A percentile compares a stretch with the other conserved stretches of the same genome.
Conservation (phyloP, 129 eudicot genomes). For the Lactuca sativa region DNA sequence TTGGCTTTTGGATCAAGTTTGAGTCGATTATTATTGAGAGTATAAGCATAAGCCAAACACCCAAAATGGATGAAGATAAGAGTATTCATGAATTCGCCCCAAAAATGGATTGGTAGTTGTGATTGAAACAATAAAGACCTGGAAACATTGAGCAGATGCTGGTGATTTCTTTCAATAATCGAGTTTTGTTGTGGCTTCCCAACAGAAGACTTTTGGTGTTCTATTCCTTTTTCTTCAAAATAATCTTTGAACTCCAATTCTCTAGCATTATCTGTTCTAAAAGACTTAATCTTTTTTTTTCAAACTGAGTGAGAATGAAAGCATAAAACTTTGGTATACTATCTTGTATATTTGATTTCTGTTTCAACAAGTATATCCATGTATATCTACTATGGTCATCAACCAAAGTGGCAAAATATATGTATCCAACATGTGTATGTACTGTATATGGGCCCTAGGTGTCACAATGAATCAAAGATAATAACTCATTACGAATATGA, state of each 20-base stretch:
- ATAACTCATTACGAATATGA: neutral
- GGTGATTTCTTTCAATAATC: no score
- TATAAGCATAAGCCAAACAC: neutral
- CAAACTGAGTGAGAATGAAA: neutral
- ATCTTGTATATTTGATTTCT: neutral
- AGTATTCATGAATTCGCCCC: neutral
- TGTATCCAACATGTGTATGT: neutral
- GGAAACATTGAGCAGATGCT: no score
- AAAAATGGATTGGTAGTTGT: neutral
- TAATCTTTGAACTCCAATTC: neutral
- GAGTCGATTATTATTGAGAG: neutral
- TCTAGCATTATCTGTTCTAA: neutral
- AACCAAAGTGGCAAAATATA: neutral
- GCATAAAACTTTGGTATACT: neutral
- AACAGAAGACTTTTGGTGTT: conserved; percentile 1
- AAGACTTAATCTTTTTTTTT: neutral
- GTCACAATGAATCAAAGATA: neutral
- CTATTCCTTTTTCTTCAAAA: neutral
- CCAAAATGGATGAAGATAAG: neutral
- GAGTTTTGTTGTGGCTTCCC: neutral
- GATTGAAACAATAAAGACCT: neutral
- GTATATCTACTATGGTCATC: neutral
- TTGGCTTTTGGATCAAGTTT: neutral
- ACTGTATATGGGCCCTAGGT: neutral
- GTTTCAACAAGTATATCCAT: neutral